Evolutionary conservation across 192 early-diverging fungal species (phyloP).

Genomic region (Physocladia obscura): DNA sequence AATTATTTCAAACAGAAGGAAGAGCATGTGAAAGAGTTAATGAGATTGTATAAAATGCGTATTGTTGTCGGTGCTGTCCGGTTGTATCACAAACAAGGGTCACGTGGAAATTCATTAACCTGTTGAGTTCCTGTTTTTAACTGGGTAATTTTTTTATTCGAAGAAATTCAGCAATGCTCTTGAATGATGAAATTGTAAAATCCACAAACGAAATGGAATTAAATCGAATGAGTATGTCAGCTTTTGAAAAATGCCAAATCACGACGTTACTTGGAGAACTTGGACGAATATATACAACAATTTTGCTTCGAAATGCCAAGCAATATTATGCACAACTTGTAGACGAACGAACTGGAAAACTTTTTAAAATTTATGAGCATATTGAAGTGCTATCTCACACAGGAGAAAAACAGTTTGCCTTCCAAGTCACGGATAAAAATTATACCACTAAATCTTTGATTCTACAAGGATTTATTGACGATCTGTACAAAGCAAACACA

Average conservation of each 20-base stretch:
- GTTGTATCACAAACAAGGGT: conserved; percentile 49
- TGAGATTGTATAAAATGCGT: conserved; percentile 48
- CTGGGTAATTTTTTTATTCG: conserved; percentile 10
- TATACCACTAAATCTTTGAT: conserved; percentile 46
- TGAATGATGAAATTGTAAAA: conserved; percentile 46
- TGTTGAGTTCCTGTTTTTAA: too few species aligned
- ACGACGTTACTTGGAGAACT: conserved; percentile 49
- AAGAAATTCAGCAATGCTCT: conserved; percentile 32
- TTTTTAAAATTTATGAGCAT: conserved; percentile 48
- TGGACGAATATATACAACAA: conserved; percentile 39
- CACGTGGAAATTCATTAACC: conserved; percentile 53
- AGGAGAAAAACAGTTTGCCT: conserved; percentile 40
- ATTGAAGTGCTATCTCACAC: conserved; percentile 37
- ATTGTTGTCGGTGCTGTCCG: conserved; percentile 47
- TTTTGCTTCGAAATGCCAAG: conserved; percentile 36
- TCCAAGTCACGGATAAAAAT: conserved; percentile 46
- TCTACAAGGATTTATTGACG: conserved; percentile 46
- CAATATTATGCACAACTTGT: conserved; percentile 40
- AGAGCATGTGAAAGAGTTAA: conserved; percentile 41
- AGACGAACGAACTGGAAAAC: conserved; percentile 52
- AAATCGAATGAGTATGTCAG: conserved; percentile 45
- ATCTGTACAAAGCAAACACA: conserved; percentile 41
- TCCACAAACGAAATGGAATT: conserved; percentile 49
- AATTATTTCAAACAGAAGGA: conserved; percentile 25
- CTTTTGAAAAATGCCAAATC: conserved; percentile 54